Base-by-base conservation (phyloP, 805 yeast genomes). In the Ogataea degrootiae region DNA sequence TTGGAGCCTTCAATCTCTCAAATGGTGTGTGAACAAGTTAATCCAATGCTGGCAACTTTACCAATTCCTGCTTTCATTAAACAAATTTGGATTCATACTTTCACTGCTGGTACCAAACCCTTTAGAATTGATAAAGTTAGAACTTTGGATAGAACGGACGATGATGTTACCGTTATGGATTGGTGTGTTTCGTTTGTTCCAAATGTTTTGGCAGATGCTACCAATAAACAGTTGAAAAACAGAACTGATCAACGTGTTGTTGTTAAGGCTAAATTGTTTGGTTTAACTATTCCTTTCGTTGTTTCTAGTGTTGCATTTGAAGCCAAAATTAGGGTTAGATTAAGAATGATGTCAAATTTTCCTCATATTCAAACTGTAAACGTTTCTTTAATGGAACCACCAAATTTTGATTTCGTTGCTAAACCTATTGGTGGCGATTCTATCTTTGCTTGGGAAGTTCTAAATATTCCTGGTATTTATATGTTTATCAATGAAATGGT, bases 101-200 rank as follows among this genome's bases (percentile, higher is more conserved):
- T 94, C 63, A 94, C 98, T 7, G 77, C 85, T 16, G 99, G 99
- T 52, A 84, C 96, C 6, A 94, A 94, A 69, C 96, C 99, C 9
- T 96, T 96, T 34, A 79, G 99, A 65, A 76, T 94, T 50, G 97
- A 94, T 62, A 75, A 75, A 53, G 97, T 92, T 17, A 87, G 94
- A 63, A 87, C 97, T 2, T 79, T 90, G 60, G 87, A 84, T 42
- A 87, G 92, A 53, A 92, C 97, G n/a, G 83, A 81, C 31, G 86
- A 85, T 52, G 97, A 92, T 61, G 85, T 94, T 44, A 95, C 92
- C 11, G 97, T 95, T 45, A 94, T 94, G 97, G 99, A 94, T 68
- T 92, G 97, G 97, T 85, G 83, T 38, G 78, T 86, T 39, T 87
- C 97, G 1, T 88, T 91, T 71, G 85, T 88, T 26, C 99, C 99